Evolutionary conservation across 108 stramenopile species (phyloP).

Genomic region (Hondaea fermentalgiana): DNA sequence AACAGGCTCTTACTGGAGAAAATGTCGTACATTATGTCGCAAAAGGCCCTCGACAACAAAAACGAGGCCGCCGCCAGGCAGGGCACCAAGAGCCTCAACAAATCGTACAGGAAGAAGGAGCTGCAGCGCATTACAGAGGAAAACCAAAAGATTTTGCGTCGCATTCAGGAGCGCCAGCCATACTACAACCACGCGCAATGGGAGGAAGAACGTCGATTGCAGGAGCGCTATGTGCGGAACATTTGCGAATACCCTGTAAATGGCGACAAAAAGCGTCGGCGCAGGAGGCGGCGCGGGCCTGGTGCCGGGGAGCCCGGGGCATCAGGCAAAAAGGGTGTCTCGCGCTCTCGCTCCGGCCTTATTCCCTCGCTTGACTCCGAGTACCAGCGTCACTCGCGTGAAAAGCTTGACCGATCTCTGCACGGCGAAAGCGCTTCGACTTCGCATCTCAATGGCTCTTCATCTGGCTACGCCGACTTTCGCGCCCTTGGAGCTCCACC

Average conservation of each 20-base stretch:
- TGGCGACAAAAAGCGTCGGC: not conserved
- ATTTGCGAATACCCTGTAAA: constrained; percentile 54
- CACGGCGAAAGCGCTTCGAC: not conserved
- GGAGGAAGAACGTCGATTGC: constrained; percentile 62
- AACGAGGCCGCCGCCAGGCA: constrained; percentile 26
- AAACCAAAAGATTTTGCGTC: constrained; percentile 51
- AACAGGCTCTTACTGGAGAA: constrained; percentile 70
- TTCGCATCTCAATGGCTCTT: not conserved
- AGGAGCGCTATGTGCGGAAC: constrained; percentile 56
- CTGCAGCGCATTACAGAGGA: constrained; percentile 67
- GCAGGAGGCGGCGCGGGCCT: not conserved
- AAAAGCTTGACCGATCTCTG: not conserved
- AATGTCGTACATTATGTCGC: constrained; percentile 69
- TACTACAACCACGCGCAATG: constrained; percentile 65
- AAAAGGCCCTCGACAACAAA: constrained; percentile 46
- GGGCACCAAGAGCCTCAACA: constrained; percentile 50
- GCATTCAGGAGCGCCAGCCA: constrained; percentile 57
- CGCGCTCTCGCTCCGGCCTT: not conserved
- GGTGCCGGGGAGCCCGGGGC: not conserved
- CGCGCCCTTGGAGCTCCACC: not conserved
- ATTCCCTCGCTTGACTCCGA: not conserved
- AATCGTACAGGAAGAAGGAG: constrained; percentile 59
- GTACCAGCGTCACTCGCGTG: not conserved
- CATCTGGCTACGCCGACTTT: not conserved
- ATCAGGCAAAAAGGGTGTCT: not conserved